These are phyloP conservation scores for Penicillium bovifimosum DNA, from an alignment of 495 filamentous ascomycete species.

Conservation along the genomic window DNA sequence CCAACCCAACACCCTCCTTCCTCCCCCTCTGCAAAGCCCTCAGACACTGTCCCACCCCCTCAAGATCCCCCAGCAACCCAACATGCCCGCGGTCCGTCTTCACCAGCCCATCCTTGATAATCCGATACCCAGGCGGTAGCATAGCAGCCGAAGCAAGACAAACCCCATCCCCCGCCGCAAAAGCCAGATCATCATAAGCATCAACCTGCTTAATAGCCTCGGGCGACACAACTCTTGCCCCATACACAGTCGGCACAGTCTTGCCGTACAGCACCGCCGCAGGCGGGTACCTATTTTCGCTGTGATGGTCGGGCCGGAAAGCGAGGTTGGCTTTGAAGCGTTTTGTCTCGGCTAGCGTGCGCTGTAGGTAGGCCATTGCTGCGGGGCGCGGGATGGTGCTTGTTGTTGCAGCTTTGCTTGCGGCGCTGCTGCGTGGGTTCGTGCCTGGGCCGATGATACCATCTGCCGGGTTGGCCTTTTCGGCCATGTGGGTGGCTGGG, in stretches of 20 bases:
- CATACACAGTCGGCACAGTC: conserved; percentile 76
- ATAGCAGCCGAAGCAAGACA: conserved; percentile 81
- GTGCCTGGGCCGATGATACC: conserved; percentile 32
- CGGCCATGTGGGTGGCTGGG: conserved; percentile 11
- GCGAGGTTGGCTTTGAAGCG: conserved; percentile 69
- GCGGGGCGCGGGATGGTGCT: conserved; percentile 44
- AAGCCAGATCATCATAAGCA: conserved; percentile 82
- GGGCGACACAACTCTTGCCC: conserved; percentile 60
- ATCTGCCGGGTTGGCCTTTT: conserved; percentile 28
- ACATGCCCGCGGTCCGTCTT: conserved; percentile 83
- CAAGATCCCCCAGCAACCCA: conserved; percentile 76
- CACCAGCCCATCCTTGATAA: conserved; percentile 65
- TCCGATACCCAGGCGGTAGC: conserved; percentile 73
- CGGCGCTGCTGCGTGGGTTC: conserved; percentile 24
- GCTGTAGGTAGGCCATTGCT: conserved; percentile 68
- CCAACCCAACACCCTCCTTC: conserved; percentile 64
- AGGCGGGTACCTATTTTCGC: conserved; percentile 70
- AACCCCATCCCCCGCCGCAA: conserved; percentile 85
- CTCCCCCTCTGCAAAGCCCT: conserved; percentile 60
- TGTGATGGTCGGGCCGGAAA: conserved; percentile 54
- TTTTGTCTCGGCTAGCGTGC: conserved; percentile 65
- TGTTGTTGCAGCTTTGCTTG: conserved; percentile 36
- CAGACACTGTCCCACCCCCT: conserved; percentile 71
- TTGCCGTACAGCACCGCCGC: conserved; percentile 85
- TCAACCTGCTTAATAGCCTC: conserved; percentile 69